A percentile compares a stretch with the other conserved stretches of the same genome.
These are phyloP conservation scores for Torulaspora maleeae DNA, from an alignment of 805 yeast genomes.

Conservation along the genomic window DNA sequence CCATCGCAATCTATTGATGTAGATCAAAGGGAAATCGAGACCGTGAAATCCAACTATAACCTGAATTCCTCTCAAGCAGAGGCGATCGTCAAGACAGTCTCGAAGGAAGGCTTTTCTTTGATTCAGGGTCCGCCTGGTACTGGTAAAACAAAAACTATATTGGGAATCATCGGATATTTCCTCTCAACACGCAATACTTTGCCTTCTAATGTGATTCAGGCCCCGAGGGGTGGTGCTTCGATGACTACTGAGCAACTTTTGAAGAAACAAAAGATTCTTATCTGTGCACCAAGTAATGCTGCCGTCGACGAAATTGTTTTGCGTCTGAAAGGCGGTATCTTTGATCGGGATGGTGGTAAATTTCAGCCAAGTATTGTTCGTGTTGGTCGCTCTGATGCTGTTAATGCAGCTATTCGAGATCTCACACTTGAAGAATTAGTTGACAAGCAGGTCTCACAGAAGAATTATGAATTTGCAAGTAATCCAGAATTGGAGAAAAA, in stretches of 20 bases:
- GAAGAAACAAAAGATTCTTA: constrained; percentile 55
- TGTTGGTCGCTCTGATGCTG: constrained; percentile 84
- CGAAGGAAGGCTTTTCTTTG: constrained; percentile 70
- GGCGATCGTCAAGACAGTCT: constrained; percentile 74
- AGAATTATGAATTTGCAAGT: constrained; percentile 36
- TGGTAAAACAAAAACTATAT: constrained; percentile 95
- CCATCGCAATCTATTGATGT: constrained; percentile 39
- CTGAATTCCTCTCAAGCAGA: constrained; percentile 87
- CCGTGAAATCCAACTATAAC: constrained; percentile 46
- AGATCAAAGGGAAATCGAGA: constrained; percentile 37
- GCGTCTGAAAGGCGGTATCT: constrained; percentile 71
- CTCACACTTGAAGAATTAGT: constrained; percentile 82
- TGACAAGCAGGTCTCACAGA: constrained; percentile 50
- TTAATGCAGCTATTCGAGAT: constrained; percentile 75
- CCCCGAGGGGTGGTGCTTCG: constrained; percentile 30
- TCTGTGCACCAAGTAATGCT: constrained; percentile 98
- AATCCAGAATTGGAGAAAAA: constrained; percentile 43
- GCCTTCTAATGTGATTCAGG: constrained; percentile 31
- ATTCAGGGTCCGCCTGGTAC: constrained; percentile 99
- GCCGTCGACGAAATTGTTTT: constrained; percentile 94
- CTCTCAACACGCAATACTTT: constrained; percentile 40
- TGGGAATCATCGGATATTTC: constrained; percentile 82
- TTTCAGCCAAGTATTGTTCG: constrained; percentile 71
- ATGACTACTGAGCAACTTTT: constrained; percentile 21
- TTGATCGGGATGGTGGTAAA: constrained; percentile 47